Base-by-base conservation (phyloP, 2,329 filamentous ascomycete genomes). In the Diaporthe longicolla region DNA sequence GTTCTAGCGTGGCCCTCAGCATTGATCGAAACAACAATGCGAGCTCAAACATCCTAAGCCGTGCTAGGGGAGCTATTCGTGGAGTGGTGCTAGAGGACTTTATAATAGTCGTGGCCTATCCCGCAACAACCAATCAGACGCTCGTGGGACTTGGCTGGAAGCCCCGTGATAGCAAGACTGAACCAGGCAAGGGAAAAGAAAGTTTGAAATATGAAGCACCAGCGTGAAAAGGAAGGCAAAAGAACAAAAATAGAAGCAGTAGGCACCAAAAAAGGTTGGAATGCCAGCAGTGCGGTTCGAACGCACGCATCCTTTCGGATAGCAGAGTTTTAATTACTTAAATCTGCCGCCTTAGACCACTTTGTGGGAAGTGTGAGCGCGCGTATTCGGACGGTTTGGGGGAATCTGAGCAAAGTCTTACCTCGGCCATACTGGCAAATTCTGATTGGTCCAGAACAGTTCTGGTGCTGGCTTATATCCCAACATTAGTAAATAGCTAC, bases 241-340 rank as follows among this genome's bases (percentile, higher is more conserved):
- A 4, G 2, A 21, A 3, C 45, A 63, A 63, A 57, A 73, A 61
- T 55, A 48, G n/a, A 48, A 26, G 3, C 24, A 10, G 4, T 9
- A 61, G 35, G 58, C n/a, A 32, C 8, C 26, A 70, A 65, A 65
- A 73, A 73, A 52, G 17, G 13, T 32, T 32, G 11, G 24, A 1
- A 45, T 74, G 73, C 69, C 71, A 63, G 73, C 73, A 74, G 73
- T 74, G 73, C 73, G 73, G 73, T 74, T 74, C 73, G 73, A 74
- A 74, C 73, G 73, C 73, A 74, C 73, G 73, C 73, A 74, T 74
- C 73, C 72, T 74, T 71, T 71, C 72, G 72, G 72, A 74, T 74
- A 74, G 72, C 72, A 74, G 68, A 74, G 73, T 73, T 17, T 65
- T 70, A 73, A 57, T 59, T 58, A 11, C 71, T 73, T 73, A 73